Evolutionary conservation across 805 yeast species (phyloP).

Genomic region (Zygosaccharomyces rouxii): DNA sequence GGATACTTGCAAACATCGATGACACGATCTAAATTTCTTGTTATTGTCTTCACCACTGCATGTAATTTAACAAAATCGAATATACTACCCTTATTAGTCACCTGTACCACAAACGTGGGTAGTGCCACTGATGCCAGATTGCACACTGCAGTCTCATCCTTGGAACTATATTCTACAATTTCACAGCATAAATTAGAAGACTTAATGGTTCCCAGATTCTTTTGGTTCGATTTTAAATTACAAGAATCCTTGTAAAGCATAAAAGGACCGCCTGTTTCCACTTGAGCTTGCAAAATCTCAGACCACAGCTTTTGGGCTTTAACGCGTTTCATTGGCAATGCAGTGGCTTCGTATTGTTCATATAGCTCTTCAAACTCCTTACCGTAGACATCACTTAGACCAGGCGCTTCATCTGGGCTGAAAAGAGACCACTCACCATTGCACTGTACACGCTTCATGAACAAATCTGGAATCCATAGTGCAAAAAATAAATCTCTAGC

Average conservation of each 20-base stretch:
- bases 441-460: conserved; percentile 82
- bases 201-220: conserved; percentile 87
- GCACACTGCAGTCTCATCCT: conserved; percentile 90
- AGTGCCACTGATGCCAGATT: conserved; percentile 86
- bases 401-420: conserved; percentile 86
- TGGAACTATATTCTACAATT: conserved; percentile 82
- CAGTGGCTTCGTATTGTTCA: conserved; percentile 59
- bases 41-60: conserved; percentile 66
- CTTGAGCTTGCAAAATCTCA: conserved; percentile 84
- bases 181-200: conserved; percentile 94
- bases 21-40: conserved; percentile 70
- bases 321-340: conserved; percentile 29
- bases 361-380: conserved; percentile 74
- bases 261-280: conserved; percentile 95
- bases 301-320: conserved; percentile 91
- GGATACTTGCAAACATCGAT: conserved; percentile 86
- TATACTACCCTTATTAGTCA: conserved; percentile 39
- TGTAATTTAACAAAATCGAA: conserved; percentile 75
- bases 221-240: conserved; percentile 81
- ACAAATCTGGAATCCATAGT: conserved; percentile 90
- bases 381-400: conserved; percentile 77
- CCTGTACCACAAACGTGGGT: conserved; percentile 61
- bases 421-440: conserved; percentile 84
- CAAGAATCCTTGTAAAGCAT: conserved; percentile 92
- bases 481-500: conserved; percentile 93